Evolutionary conservation across 1,284 basidiomycete species (phyloP).

Genomic region (Boletellus deceptivus): DNA sequence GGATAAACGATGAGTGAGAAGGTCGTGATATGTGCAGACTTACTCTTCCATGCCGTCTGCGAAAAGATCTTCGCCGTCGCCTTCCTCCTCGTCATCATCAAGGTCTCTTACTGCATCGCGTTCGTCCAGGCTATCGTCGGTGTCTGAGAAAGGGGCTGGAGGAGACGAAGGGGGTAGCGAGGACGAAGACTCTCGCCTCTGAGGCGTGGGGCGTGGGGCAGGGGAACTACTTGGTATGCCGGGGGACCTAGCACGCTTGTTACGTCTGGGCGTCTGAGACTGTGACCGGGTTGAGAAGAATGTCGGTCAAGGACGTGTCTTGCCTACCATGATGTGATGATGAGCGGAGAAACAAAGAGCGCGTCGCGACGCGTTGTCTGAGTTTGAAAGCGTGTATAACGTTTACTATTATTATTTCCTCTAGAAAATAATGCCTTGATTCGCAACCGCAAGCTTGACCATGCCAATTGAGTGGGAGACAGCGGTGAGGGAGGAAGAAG

Average conservation of each 20-base stretch:
- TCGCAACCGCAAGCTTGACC: conserved; percentile 27
- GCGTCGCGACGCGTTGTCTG: conserved; percentile 38
- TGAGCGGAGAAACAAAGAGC: conserved; percentile 18
- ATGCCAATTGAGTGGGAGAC: conserved; percentile 49
- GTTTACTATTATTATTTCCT: neutral
- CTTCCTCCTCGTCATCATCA: conserved; percentile 71
- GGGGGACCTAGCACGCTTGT: conserved; percentile 63
- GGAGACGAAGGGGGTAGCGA: conserved; percentile 84
- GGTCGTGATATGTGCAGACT: conserved; percentile 30
- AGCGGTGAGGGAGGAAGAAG: conserved; percentile 62
- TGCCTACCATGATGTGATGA: conserved; percentile 31
- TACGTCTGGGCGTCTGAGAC: conserved; percentile 44
- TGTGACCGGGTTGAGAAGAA: conserved; percentile 11
- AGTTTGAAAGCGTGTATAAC: conserved; percentile 34
- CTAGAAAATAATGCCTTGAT: conserved; percentile 2
- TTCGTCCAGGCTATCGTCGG: conserved; percentile 78
- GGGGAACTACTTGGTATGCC: conserved; percentile 56
- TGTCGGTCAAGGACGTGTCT: neutral
- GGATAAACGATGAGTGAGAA: conserved; percentile 2
- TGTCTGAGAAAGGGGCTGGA: conserved; percentile 81
- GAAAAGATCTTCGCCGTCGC: conserved; percentile 93
- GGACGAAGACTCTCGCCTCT: conserved; percentile 59
- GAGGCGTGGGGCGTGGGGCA: conserved; percentile 41
- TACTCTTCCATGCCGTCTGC: conserved; percentile 77
- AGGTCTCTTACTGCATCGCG: conserved; percentile 71